A percentile compares a stretch with the other conserved stretches of the same genome.
These are phyloP conservation scores for Botrytis aclada DNA, from an alignment of 2,329 filamentous ascomycete species.

Conservation along the genomic window DNA sequence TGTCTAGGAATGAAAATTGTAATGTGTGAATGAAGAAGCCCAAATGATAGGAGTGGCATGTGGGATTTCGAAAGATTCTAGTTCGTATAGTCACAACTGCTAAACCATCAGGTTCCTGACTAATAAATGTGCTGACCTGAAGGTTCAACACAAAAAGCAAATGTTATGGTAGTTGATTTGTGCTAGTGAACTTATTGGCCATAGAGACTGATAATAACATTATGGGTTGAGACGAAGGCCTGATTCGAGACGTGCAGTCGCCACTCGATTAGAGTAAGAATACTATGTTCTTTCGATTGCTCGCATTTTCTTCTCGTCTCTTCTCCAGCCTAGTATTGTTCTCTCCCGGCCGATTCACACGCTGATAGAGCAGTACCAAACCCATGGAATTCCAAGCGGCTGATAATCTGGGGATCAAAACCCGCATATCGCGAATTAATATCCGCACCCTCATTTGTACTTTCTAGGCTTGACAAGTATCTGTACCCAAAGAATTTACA, in stretches of 20 bases:
- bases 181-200: neutral
- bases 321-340: neutral
- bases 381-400: neutral
- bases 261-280: neutral
- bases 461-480: neutral
- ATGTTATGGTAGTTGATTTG: too few relatives aligned
- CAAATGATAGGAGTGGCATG: neutral
- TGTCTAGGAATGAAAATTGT: neutral
- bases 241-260: neutral
- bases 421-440: neutral
- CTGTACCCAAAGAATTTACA: neutral
- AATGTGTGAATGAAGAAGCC: neutral
- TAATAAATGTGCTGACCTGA: neutral
- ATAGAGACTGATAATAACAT: neutral
- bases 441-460: neutral
- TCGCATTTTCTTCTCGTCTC: neutral
- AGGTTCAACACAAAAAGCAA: neutral
- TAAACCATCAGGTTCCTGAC: neutral
- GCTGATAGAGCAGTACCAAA: neutral
- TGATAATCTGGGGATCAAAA: neutral
- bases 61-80: neutral
- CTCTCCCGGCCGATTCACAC: neutral
- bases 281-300: neutral
- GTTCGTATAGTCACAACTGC: neutral
- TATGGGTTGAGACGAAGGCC: neutral